phyloP scores from a whole-genome alignment of 208 protist genomes.

The Leishmania gerbilli region DNA sequence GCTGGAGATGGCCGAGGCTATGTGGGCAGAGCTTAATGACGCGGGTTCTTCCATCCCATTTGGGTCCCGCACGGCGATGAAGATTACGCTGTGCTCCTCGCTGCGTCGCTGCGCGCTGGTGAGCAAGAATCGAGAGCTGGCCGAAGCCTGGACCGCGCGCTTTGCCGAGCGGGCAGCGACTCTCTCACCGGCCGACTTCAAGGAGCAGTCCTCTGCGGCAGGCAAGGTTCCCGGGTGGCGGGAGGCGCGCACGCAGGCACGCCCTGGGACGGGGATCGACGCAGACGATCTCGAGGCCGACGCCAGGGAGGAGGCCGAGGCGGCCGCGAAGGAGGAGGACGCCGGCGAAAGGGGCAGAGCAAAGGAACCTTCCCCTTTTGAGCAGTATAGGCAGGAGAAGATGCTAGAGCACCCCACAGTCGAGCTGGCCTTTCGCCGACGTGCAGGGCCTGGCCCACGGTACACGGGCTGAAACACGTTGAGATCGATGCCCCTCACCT shows the following conservation, averaged over 20 bases:
- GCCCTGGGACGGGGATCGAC: conserved; percentile 64
- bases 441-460: conserved; percentile 58
- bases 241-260: conserved; percentile 31
- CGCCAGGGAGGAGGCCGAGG: conserved; percentile 26
- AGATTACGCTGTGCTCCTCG: conserved; percentile 64
- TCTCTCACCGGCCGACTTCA: conserved; percentile 66
- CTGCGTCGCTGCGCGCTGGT: conserved; percentile 82
- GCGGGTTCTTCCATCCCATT: conserved; percentile 43
- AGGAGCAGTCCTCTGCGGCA: conserved; percentile 19
- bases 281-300: conserved; percentile 62
- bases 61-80: conserved; percentile 60
- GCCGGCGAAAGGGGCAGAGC: neutral
- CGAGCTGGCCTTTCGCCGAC: conserved; percentile 50
- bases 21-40: conserved; percentile 73
- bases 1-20: conserved; percentile 57
- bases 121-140: conserved; percentile 35
- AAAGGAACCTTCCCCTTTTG: conserved; percentile 38
- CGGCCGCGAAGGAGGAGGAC: neutral
- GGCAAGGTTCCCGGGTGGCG: conserved; percentile 30
- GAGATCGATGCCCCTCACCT: neutral
- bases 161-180: conserved; percentile 55
- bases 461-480: conserved; percentile 63
- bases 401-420: conserved; percentile 77
- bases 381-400: conserved; percentile 56
- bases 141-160: conserved; percentile 75